Percentiles rank a stretch among this genome's conserved stretches.
phyloP scores from a whole-genome alignment of 1,139 yeast genomes.

The Debaryomyces singareniensis region DNA sequence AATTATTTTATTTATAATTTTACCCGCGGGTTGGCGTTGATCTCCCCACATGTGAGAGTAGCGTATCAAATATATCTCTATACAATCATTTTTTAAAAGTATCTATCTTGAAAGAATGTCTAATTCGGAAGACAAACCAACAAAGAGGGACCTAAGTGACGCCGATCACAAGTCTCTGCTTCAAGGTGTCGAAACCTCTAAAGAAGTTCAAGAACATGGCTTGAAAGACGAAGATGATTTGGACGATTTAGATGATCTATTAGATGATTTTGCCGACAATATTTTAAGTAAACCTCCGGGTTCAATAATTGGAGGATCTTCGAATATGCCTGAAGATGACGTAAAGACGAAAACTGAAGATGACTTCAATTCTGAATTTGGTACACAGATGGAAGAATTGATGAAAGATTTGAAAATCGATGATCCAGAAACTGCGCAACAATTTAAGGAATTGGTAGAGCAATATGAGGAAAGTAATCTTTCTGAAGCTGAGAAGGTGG shows the following conservation, averaged over 20 bases:
- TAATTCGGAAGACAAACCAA: no score
- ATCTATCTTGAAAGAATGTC: no score
- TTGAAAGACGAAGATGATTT: constrained; percentile 44
- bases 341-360: constrained; percentile 14
- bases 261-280: constrained; percentile 76
- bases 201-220: no score
- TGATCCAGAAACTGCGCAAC: constrained; percentile 55
- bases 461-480: constrained; percentile 35
- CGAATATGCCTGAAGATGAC: constrained; percentile 12
- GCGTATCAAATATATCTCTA: no score
- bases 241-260: constrained; percentile 69
- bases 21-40: no score
- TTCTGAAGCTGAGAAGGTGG: constrained; percentile 28
- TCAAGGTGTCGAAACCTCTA: no score
- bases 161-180: no score
- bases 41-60: no score
- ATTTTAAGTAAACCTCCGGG: constrained; percentile 63
- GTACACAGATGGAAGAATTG: constrained; percentile 47
- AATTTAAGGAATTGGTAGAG: constrained; percentile 46
- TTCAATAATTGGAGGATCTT: constrained; percentile 13
- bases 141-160: no score
- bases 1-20: no score
- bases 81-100: no score
- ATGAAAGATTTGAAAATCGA: constrained; percentile 51
- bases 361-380: constrained; percentile 36